A percentile compares a stretch with the other conserved stretches of the same genome.
phyloP scores from a whole-genome alignment of 1,284 basidiomycete genomes.

The Trichosporon asahii region DNA sequence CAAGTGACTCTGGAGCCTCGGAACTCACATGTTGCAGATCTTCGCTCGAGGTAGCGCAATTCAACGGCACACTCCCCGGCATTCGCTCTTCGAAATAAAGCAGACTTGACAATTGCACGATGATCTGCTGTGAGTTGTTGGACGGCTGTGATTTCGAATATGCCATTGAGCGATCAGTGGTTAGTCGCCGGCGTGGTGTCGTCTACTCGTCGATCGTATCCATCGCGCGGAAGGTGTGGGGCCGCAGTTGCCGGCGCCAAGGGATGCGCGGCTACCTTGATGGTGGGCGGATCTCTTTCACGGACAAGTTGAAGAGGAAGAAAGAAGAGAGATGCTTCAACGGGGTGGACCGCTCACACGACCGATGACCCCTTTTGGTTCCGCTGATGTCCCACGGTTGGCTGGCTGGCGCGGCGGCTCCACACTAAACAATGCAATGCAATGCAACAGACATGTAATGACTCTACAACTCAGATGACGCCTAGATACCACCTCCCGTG shows the following conservation, averaged over 20 bases:
- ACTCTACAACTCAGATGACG: not conserved
- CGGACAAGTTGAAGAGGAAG: too few species aligned
- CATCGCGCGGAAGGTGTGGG: too few species aligned
- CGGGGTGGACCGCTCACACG: too few species aligned
- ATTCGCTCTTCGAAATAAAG: too few species aligned
- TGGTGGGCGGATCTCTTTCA: not conserved
- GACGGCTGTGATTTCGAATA: not conserved
- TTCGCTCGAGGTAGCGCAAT: not conserved
- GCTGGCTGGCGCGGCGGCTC: not conserved
- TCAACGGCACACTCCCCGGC: not conserved
- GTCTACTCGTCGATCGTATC: too few species aligned
- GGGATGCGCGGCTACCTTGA: too few species aligned
- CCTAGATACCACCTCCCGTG: not conserved
- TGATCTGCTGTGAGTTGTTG: not conserved
- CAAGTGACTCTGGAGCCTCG: not conserved
- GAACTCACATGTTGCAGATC: not conserved
- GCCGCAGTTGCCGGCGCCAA: too few species aligned
- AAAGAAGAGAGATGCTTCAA: not conserved
- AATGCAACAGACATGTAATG: not conserved
- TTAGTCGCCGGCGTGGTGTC: not conserved
- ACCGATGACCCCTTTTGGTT: too few species aligned
- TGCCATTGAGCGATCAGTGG: not conserved
- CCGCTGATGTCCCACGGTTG: not conserved
- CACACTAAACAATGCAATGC: not conserved
- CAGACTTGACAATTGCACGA: too few species aligned